Conservation (phyloP, 176 grass and related monocot species). For the Poa pratensis region DNA sequence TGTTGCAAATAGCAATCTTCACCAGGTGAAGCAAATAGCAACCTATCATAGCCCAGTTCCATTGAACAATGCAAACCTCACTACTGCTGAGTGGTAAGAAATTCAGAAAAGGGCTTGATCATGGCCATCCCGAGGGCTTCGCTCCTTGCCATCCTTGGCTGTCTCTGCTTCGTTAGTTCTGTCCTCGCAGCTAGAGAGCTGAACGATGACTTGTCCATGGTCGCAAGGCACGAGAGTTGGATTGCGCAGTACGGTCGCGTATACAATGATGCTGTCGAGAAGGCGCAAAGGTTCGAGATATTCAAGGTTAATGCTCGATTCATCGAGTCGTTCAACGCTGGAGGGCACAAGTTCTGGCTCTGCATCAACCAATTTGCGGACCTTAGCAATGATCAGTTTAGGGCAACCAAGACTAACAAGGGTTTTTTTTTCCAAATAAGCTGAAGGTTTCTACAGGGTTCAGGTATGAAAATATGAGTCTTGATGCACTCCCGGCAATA, state of each 20-base stretch:
- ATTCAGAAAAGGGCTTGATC: neutral
- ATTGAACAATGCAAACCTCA: neutral
- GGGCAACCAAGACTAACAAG: conserved; percentile 1
- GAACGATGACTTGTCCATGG: conserved; percentile 13
- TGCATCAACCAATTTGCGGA: neutral
- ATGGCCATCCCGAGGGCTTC: neutral
- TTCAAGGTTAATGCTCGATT: neutral
- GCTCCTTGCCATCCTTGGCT: neutral
- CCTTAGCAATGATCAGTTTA: neutral
- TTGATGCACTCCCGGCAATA: neutral
- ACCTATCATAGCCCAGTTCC: too few species aligned
- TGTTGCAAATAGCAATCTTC: too few species aligned
- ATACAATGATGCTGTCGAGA: neutral
- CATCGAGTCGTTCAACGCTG: neutral
- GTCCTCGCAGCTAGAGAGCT: neutral
- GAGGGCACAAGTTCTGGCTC: neutral
- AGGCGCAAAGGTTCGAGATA: neutral
- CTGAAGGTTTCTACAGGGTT: neutral
- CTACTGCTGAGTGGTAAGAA: neutral
- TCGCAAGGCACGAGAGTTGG: neutral
- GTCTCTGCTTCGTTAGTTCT: neutral
- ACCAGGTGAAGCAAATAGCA: too few species aligned
- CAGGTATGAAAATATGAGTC: neutral
- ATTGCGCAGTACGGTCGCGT: neutral
- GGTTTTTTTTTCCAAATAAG: neutral